Base-by-base conservation (phyloP, 179 eudicot genomes). In the Spinacia oleracea region DNA sequence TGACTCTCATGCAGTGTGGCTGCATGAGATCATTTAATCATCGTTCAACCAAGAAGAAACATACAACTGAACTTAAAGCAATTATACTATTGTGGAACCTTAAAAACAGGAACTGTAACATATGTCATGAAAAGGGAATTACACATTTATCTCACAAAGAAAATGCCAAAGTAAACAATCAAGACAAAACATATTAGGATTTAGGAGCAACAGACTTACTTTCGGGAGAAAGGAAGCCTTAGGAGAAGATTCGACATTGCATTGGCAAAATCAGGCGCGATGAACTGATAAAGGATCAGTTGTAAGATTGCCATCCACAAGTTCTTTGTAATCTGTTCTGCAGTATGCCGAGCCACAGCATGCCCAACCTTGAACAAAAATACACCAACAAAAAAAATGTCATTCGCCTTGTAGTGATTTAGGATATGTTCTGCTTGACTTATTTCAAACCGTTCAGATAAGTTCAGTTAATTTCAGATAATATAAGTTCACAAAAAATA, bases 291-390 rank as follows among this genome's bases (percentile, higher is more conserved):
- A 66, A 95, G 90, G 69, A 95, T 73, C 85, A 91, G 76, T 72
- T 91, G 94, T 66, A 89, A 14, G 76, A 93, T 88, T 9, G 90
- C 85, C 76, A 91, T 73, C 97, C 97, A 95, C 69, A 85, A 35
- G 78, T 76, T 73, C 83, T 90, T 87, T 7, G 94, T 87, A 59
- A 93, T 88, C 80, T 86, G 84, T 82, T 95, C 98, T 0, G 95
- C 98, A 34, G 84, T 73, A 81, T 95, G 98, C 65, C 97, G 84
- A 50, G 97, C 98, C 81, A 95, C 93, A 69, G 84, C 97, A 87
- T 95, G 98, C 68, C 88, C 97, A 80, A 95, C 97, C 98, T 90
- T n/a, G n/a, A 82, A 82, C 11, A 31, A 42, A 67, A 23, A 58
- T 29, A 74, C 46, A 69, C 18, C 64, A 68, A 62, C 55, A 32